phyloP scores from a whole-genome alignment of 352 stramenopile species.

The Pythium folliculosum region DNA sequence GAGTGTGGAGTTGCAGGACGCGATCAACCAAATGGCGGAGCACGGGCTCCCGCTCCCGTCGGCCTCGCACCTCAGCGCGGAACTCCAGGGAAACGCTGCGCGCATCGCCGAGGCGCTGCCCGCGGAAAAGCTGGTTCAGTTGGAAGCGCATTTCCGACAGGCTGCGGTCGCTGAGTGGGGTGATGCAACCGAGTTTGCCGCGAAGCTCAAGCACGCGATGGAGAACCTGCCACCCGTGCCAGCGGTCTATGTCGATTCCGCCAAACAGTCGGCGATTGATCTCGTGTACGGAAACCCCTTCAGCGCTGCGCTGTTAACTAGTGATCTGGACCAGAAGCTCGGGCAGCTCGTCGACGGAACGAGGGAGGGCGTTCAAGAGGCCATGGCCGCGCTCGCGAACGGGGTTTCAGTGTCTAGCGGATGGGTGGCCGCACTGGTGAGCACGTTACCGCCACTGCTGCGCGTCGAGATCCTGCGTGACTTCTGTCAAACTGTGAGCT shows the following conservation, averaged over 20 bases:
- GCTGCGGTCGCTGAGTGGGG: constrained; percentile 12
- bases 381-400: constrained; percentile 27
- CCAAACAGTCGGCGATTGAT: constrained; percentile 20
- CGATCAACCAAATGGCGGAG: constrained; percentile 33
- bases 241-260: constrained; percentile 1
- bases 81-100: constrained; percentile 17
- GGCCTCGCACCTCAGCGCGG: constrained; percentile 3
- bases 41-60: constrained; percentile 17
- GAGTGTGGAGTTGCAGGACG: constrained; percentile 34
- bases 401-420: constrained; percentile 18
- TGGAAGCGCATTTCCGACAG: constrained; percentile 13
- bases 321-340: constrained; percentile 31
- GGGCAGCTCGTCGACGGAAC: constrained; percentile 29
- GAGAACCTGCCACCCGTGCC: constrained; percentile 15
- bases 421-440: constrained; percentile 17
- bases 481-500: constrained; percentile 43
- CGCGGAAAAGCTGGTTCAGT: constrained; percentile 19
- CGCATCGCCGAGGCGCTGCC: constrained; percentile 20
- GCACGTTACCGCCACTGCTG: constrained; percentile 38
- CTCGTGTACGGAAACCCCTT: constrained; percentile 38
- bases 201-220: constrained; percentile 14
- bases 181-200: constrained; percentile 7
- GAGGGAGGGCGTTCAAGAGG: constrained; percentile 35
- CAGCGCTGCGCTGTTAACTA: constrained; percentile 26
- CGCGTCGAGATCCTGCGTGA: constrained; percentile 50